Evolutionary conservation across 768 basidiomycete species (phyloP), one percentile per base, ranked within the genome.

Genomic region (Boletus speciosus): DNA sequence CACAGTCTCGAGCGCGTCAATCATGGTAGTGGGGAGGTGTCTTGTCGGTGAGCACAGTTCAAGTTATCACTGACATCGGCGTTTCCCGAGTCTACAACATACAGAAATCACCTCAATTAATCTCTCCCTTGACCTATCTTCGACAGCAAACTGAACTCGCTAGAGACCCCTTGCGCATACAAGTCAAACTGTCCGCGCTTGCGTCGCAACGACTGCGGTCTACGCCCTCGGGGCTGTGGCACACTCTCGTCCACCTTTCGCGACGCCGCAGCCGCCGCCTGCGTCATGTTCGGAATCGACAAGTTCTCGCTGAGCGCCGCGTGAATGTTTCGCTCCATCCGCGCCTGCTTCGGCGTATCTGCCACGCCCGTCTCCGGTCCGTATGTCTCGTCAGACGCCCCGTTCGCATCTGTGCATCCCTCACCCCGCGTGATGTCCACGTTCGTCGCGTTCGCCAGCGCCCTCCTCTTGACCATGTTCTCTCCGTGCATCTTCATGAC

Each of bases 71-170:
- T 25, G 25, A 25, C 25, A 1, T 25, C 25, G 25, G 25, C 25
- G 1, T 25, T 25, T 4, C 3, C 25, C 25, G 25, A 25, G 25
- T 25, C 25, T 25, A 4, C 25, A 4, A 25, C 25, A 29, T 29
- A 29, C 7, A 29, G 4, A 3, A n/a, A n/a, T 34, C 32, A 19
- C 19, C 19, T 39, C 38, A 39, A 1, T 39, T 19, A 39, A 1
- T 40, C 39, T 12, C 39, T 40, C 39, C 39, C 42, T n/a, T 16
- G 23, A 34, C n/a, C 44, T 29, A 32, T 32, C 31, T 43, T 52
- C 4, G 55, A 25, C 31, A 62, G 1, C 32, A 66, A 34, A 41
- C 55, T 66, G 12, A 66, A 66, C 44, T 55, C 62, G 29, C 52
- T 50, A 1, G 48, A 19, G 1, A 48, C 49, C 1, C 55, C 49